Evolutionary conservation across 257 asterid genomes (phyloP).

Genomic region (Fraxinus cuspidata): DNA sequence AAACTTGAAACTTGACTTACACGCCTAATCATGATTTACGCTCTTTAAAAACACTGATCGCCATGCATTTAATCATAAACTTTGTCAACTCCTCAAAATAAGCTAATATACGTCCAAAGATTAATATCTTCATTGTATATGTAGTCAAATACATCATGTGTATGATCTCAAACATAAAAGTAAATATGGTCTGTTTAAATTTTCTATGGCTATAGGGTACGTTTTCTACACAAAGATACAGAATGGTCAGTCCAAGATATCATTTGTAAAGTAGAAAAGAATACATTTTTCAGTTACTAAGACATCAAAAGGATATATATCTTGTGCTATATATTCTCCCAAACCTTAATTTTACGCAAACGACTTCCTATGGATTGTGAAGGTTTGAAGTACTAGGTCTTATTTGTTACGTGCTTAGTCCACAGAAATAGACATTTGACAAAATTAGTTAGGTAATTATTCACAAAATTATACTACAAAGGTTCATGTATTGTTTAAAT

Average conservation of each 20-base stretch:
- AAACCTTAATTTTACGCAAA: neutral
- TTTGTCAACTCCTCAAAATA: no score
- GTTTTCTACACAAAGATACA: neutral
- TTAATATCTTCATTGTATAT: no score
- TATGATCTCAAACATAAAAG: no score
- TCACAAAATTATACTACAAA: slow-evolving; percentile 21
- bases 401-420: neutral
- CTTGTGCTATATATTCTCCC: neutral
- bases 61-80: no score
- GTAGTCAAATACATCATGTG: no score
- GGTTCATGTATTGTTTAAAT: slow-evolving; percentile 27
- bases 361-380: neutral
- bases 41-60: no score
- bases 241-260: neutral
- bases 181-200: no score
- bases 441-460: slow-evolving; percentile 30
- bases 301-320: neutral
- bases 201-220: no score
- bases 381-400: neutral
- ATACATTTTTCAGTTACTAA: neutral
- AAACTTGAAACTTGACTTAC: no score
- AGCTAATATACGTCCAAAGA: no score
- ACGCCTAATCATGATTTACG: no score
- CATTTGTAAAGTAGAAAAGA: slow-evolving; percentile 8
- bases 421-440: neutral